These are phyloP conservation scores for Furcasterigmium furcatum DNA, from an alignment of 2,329 filamentous ascomycete genomes.

Conservation along the genomic window DNA sequence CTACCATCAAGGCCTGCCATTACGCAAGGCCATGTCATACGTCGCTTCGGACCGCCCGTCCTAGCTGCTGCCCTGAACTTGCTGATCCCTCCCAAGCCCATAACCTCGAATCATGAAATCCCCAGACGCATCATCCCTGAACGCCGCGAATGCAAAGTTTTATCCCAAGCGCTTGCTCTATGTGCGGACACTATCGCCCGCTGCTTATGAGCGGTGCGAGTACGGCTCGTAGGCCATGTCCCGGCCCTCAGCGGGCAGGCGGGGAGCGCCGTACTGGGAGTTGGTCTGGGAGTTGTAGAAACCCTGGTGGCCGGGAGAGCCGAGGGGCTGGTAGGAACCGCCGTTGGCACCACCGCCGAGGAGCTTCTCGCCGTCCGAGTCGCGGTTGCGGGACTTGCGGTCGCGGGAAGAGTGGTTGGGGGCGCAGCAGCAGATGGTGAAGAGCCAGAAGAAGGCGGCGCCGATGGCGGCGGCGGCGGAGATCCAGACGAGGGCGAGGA, in stretches of 20 bases:
- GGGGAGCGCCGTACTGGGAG: constrained; percentile 30
- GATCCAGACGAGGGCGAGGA: constrained; percentile 75
- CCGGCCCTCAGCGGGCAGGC: constrained; percentile 36
- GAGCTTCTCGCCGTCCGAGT: constrained; percentile 48
- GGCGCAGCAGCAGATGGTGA: constrained; percentile 88
- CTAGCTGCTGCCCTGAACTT: too few species aligned
- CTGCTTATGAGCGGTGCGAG: constrained; percentile 48
- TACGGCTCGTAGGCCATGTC: constrained; percentile 63
- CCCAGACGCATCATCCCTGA: background rate
- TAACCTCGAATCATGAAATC: too few species aligned
- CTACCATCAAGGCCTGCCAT: too few species aligned
- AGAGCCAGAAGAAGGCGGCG: constrained; percentile 84
- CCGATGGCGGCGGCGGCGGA: constrained; percentile 72
- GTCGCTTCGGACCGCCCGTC: too few species aligned
- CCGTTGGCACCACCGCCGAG: constrained; percentile 36
- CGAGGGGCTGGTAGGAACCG: constrained; percentile 42
- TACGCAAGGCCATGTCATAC: too few species aligned
- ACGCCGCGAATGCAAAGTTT: background rate
- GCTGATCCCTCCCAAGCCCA: too few species aligned
- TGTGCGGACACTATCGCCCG: background rate
- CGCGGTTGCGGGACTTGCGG: constrained; percentile 20
- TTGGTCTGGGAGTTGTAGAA: constrained; percentile 33
- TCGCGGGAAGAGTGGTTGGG: constrained; percentile 31
- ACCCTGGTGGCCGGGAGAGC: constrained; percentile 30
- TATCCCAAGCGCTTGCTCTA: too few species aligned